A percentile compares a stretch with the other conserved stretches of the same genome.
Evolutionary conservation across 176 grass and related monocot species (phyloP).

Genomic region (Puccinellia tenuiflora): DNA sequence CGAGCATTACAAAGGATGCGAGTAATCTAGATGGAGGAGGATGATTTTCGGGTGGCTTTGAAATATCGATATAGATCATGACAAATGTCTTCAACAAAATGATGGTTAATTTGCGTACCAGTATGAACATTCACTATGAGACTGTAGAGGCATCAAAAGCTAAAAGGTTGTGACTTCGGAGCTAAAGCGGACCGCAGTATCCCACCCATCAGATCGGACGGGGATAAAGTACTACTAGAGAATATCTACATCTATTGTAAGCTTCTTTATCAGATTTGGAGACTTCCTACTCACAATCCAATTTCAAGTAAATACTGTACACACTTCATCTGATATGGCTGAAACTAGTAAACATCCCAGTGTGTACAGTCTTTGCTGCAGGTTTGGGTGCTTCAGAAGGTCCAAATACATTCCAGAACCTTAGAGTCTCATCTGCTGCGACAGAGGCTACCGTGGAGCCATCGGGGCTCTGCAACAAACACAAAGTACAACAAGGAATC

Average conservation of each 20-base stretch:
- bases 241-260: not conserved
- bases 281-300: not conserved
- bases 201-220: not conserved
- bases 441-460: conserved; percentile 43
- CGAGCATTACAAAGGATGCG: not conserved
- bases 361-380: conserved; percentile 6
- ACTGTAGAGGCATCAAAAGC: not conserved
- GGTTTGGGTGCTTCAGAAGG: conserved; percentile 32
- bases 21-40: not conserved
- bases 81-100: not conserved
- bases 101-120: not conserved
- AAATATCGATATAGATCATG: not conserved
- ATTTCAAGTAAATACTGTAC: not conserved
- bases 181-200: not conserved
- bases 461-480: conserved; percentile 50
- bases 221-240: not conserved
- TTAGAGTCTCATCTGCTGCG: conserved; percentile 51
- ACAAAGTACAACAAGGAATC: not conserved
- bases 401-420: conserved; percentile 60
- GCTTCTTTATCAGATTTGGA: not conserved
- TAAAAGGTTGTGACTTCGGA: not conserved
- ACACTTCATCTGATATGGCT: conserved; percentile 43
- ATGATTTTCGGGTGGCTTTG: not conserved
- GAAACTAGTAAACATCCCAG: conserved; percentile 41
- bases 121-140: not conserved